A percentile compares a stretch with the other conserved stretches of the same genome.
Evolutionary conservation across 768 basidiomycete species (phyloP).

Genomic region (Pleurotus pulmonarius): DNA sequence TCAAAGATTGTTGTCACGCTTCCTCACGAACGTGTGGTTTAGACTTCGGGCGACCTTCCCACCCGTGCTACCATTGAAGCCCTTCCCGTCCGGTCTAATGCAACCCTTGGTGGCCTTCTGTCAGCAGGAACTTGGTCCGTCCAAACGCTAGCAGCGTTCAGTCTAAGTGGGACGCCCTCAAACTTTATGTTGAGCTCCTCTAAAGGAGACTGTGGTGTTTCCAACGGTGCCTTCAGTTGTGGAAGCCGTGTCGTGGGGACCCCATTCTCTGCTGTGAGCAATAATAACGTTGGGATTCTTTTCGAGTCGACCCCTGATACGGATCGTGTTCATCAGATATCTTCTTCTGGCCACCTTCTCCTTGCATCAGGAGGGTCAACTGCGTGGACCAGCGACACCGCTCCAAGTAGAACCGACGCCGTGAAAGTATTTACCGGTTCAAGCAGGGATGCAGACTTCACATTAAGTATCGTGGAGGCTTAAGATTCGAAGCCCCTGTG

Average conservation of each 20-base stretch:
- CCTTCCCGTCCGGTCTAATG: slow-evolving; percentile 22
- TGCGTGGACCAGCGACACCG: slow-evolving; percentile 44
- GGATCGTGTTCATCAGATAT: slow-evolving; percentile 25
- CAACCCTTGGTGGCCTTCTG: slow-evolving; percentile 46
- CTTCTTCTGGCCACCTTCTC: slow-evolving; percentile 42
- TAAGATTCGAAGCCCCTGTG: no score
- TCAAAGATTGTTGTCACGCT: not conserved
- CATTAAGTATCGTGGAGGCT: slow-evolving; percentile 30
- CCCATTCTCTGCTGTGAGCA: slow-evolving; percentile 49
- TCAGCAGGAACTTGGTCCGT: slow-evolving; percentile 56
- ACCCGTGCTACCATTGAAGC: slow-evolving; percentile 44
- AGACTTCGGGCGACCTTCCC: slow-evolving; percentile 31
- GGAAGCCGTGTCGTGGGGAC: slow-evolving; percentile 45
- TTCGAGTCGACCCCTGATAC: slow-evolving; percentile 1
- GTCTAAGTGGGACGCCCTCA: slow-evolving; percentile 38
- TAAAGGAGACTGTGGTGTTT: slow-evolving; percentile 54
- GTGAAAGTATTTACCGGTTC: slow-evolving; percentile 34
- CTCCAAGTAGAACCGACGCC: slow-evolving; percentile 46
- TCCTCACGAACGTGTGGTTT: not conserved
- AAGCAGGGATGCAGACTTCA: slow-evolving; percentile 29
- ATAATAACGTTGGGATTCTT: not conserved
- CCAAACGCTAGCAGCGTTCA: slow-evolving; percentile 56
- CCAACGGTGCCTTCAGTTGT: slow-evolving; percentile 41
- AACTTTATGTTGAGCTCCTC: slow-evolving; percentile 57
- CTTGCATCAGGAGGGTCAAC: slow-evolving; percentile 50